Conservation (phyloP, 2,329 filamentous ascomycete species). For the Penicillium griseofulvum region DNA sequence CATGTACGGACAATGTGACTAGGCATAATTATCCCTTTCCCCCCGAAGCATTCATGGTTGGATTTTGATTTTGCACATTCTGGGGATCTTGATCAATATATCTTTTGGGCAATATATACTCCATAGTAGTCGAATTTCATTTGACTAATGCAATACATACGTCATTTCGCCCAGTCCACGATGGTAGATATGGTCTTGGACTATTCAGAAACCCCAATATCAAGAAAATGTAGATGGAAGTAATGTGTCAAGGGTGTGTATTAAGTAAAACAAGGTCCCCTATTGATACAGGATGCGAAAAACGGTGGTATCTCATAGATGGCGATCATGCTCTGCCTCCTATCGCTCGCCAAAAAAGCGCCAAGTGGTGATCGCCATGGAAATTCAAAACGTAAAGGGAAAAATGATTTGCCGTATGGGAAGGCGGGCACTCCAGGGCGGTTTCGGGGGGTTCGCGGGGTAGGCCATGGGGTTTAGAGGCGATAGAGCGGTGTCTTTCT, state of each 20-base stretch:
- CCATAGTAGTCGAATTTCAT: not conserved
- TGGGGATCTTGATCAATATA: not conserved
- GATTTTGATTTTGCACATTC: not conserved
- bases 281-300: conserved; percentile 24
- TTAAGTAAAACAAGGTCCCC: conserved; percentile 17
- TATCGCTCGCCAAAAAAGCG: conserved; percentile 20
- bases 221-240: no score
- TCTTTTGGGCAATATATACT: not conserved
- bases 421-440: not conserved
- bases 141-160: not conserved
- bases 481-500: not conserved
- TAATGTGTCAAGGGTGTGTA: conserved; percentile 14
- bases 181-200: not conserved
- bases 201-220: not conserved
- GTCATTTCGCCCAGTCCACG: not conserved
- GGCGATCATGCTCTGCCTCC: conserved; percentile 16
- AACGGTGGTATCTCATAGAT: conserved; percentile 27
- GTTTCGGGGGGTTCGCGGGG: not conserved
- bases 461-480: not conserved
- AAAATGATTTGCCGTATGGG: not conserved
- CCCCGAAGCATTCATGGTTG: not conserved
- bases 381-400: conserved; percentile 11
- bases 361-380: conserved; percentile 5
- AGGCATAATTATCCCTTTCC: not conserved
- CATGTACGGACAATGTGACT: not conserved